Base-by-base conservation (phyloP, 2,329 filamentous ascomycete genomes). In the Ophioceras dolichostomum region DNA sequence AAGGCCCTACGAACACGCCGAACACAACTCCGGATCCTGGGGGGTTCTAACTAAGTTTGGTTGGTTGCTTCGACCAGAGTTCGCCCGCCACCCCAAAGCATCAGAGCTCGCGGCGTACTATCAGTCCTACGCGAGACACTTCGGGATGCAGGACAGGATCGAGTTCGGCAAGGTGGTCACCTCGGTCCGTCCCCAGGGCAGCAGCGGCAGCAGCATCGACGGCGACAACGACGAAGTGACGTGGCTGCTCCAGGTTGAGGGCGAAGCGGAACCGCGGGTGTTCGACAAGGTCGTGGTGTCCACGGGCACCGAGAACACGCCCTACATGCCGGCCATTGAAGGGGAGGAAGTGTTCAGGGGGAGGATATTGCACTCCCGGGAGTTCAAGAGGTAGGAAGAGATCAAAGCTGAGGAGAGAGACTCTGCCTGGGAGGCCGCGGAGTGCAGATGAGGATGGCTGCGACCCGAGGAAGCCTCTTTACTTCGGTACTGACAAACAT, bases 41-140 rank as follows among this genome's bases (percentile, higher is more conserved):
- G 17, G 16, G 22, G 22, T 8, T 7, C 10, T n/a, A n/a, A n/a
- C n/a, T n/a, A n/a, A n/a, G n/a, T n/a, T n/a, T n/a, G n/a, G n/a
- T n/a, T n/a, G n/a, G n/a, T n/a, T n/a, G n/a, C n/a, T n/a, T n/a
- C n/a, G n/a, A 4, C 41, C 44, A 29, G 47, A 52, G 2, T 46
- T 44, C 2, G 45, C 48, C 1, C 49, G 47, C 7, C 42, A 53
- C 31, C 51, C 45, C 38, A 44, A 39, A 1, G 42, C 51, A 1
- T 37, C 26, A 1, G 39, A 56, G 17, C 49, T 60, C 12, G 39
- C 54, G 35, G 37, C 45, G n/a, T 60, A 59, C 10, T 46, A 59
- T 4, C 52, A 57, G 31, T 44, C 42, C 34, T 60, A 59, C 26
- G 50, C 48, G 4, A 42, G 51, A 21, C 52, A 58, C 41, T 60